phyloP scores from a whole-genome alignment of 192 early-diverging fungal genomes.

The Backusella westeae region DNA sequence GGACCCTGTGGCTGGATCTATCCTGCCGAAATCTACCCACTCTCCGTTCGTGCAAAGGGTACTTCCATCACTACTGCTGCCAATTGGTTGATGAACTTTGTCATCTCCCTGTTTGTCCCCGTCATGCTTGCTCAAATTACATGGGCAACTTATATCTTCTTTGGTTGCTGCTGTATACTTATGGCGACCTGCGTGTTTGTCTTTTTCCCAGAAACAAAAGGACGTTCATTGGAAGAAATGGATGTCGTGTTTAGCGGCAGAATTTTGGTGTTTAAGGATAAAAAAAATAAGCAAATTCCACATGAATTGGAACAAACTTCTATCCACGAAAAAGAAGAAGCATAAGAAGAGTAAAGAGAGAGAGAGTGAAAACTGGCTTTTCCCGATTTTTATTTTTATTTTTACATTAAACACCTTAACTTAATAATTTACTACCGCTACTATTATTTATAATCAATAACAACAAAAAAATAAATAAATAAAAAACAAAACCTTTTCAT shows the following conservation, averaged over 20 bases:
- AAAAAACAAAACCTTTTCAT: too few species aligned
- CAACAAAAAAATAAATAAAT: background rate
- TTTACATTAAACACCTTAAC: background rate
- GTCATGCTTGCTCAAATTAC: constrained; percentile 46
- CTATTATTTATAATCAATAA: background rate
- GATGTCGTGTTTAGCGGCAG: constrained; percentile 64
- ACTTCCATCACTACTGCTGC: constrained; percentile 77
- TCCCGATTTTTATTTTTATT: background rate
- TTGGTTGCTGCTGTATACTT: constrained; percentile 58
- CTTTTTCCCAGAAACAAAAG: constrained; percentile 84
- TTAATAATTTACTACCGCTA: background rate
- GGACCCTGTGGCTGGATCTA: constrained; percentile 91
- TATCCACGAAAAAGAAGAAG: background rate
- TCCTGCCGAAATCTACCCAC: constrained; percentile 88
- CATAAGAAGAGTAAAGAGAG: background rate
- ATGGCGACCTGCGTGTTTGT: constrained; percentile 59
- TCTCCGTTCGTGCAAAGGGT: constrained; percentile 83
- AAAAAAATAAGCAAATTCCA: background rate
- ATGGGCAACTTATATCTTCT: constrained; percentile 63
- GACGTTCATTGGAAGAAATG: constrained; percentile 85
- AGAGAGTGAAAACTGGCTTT: background rate
- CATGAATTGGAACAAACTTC: background rate
- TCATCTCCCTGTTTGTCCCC: constrained; percentile 70
- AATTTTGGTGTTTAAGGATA: constrained; percentile 12
- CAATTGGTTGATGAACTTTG: constrained; percentile 87